Conservation (phyloP, 2,329 filamentous ascomycete genomes). For the Fusarium avenaceum region DNA sequence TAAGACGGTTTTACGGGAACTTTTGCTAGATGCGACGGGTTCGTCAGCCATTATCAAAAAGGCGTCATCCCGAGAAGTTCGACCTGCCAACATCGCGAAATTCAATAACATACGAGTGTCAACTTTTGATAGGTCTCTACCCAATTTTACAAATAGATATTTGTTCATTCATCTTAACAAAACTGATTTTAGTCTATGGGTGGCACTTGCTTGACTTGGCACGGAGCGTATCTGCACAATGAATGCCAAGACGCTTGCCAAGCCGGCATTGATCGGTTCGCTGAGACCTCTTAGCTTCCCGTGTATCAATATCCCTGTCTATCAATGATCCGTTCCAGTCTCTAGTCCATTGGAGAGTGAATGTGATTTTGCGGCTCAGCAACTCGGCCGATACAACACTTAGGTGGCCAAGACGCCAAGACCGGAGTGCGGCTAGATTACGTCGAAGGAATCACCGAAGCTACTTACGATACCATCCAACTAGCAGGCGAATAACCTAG, state of each 20-base stretch:
- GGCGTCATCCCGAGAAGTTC: conserved; percentile 1
- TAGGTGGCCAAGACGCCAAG: background rate
- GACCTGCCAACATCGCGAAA: background rate
- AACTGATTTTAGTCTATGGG: background rate
- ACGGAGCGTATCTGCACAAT: no score
- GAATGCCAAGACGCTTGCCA: background rate
- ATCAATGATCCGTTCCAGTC: background rate
- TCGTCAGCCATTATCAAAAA: conserved; percentile 23
- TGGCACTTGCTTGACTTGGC: background rate
- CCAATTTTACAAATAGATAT: background rate
- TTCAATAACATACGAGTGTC: background rate
- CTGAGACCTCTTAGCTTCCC: background rate
- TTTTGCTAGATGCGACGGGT: conserved; percentile 17
- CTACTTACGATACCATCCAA: background rate
- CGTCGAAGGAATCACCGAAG: background rate
- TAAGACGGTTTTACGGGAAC: conserved; percentile 12
- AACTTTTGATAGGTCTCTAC: background rate
- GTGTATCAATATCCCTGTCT: background rate
- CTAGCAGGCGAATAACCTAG: background rate
- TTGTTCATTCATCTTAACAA: background rate
- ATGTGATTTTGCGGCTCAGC: background rate
- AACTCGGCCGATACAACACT: background rate
- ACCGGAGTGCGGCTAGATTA: no score
- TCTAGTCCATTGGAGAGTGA: background rate
- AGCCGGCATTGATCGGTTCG: conserved; percentile 8